phyloP scores from a whole-genome alignment of 495 filamentous ascomycete species.

The Lasiosphaeriaceae sp. region DNA sequence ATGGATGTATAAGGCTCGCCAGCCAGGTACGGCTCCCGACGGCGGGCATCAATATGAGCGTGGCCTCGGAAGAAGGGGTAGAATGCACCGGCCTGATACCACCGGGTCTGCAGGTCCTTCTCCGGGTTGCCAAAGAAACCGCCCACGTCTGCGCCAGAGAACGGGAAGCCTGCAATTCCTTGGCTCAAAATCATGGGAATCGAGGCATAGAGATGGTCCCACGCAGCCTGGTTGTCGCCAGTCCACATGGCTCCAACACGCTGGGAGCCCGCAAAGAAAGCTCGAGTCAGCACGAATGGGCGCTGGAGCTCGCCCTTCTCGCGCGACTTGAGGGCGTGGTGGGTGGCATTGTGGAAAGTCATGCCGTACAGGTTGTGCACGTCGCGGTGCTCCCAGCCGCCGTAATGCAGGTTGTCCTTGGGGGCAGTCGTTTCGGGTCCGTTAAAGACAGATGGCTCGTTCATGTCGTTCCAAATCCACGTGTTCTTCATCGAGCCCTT shows the following conservation, averaged over 20 bases:
- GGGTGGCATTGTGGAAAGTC: constrained; percentile 91
- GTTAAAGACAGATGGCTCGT: constrained; percentile 97
- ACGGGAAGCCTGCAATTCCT: constrained; percentile 89
- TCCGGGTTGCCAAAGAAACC: constrained; percentile 97
- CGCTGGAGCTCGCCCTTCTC: constrained; percentile 71
- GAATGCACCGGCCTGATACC: constrained; percentile 96
- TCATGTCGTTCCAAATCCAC: constrained; percentile 99
- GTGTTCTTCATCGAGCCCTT: constrained; percentile 76
- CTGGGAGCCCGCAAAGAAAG: constrained; percentile 88
- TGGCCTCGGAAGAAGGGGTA: constrained; percentile 99
- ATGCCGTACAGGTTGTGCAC: constrained; percentile 93
- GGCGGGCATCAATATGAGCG: constrained; percentile 91
- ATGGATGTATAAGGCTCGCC: constrained; percentile 82
- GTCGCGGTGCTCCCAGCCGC: constrained; percentile 94
- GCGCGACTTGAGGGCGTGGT: constrained; percentile 72
- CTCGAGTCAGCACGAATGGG: constrained; percentile 88
- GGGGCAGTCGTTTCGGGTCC: constrained; percentile 97
- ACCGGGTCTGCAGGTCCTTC: constrained; percentile 84
- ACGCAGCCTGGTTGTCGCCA: constrained; percentile 90
- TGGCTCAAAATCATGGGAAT: constrained; percentile 92
- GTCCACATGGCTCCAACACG: constrained; percentile 96
- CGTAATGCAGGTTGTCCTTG: constrained; percentile 90
- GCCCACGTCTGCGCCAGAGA: constrained; percentile 91
- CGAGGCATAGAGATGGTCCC: constrained; percentile 81
- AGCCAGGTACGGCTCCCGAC: constrained; percentile 87